Base-by-base conservation (phyloP, 1,284 basidiomycete species). In the Sphagnurus paluster region DNA sequence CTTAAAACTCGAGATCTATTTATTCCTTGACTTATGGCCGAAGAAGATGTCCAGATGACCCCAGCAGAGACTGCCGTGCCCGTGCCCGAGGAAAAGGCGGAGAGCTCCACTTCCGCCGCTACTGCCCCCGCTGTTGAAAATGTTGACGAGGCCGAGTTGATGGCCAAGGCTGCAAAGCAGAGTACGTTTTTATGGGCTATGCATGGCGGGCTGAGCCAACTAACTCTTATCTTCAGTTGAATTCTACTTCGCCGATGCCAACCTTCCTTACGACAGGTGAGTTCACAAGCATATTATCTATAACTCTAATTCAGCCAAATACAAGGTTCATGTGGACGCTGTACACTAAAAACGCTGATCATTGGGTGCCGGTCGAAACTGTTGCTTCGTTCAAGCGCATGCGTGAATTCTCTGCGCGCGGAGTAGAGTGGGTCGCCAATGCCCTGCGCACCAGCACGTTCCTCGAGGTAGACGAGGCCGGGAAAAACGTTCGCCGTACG, bases 201-300 rank as follows among this genome's bases (percentile, higher is more conserved):
- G 29, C 17, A 35, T 17, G 24, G n/a, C 13, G 8, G 23, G 29
- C 24, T 41, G 2, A 34, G 25, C 28, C 21, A 21, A 43, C 29
- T n/a, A n/a, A 11, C n/a, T n/a, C 39, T 33, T 5, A 48, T 21
- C n/a, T 32, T 4, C 46, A 97, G 95, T 98, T 61, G 92, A 96
- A 67, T 99, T 98, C 70, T 99, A 99, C 77, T 95, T 99, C 70
- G 90, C 90, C 42, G 93, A 97, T 69, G 83, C 93, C 24, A 99
- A 99, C 71, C 80, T 99, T 39, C 96, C 97, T 10, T 95, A 86
- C 59, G 97, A 98, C 81, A 94, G 90, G 85, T 86, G 57, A 36
- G 75, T 62, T 24, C 32, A 24, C 16, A 20, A 42, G 8, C 19
- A 13, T 24, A 24, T 14, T 29, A 17, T 24, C 20, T 17, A 5